Evolutionary conservation across 306 rosid genomes (phyloP), one percentile per base, ranked within the genome.

Genomic region (Comarum palustre): DNA sequence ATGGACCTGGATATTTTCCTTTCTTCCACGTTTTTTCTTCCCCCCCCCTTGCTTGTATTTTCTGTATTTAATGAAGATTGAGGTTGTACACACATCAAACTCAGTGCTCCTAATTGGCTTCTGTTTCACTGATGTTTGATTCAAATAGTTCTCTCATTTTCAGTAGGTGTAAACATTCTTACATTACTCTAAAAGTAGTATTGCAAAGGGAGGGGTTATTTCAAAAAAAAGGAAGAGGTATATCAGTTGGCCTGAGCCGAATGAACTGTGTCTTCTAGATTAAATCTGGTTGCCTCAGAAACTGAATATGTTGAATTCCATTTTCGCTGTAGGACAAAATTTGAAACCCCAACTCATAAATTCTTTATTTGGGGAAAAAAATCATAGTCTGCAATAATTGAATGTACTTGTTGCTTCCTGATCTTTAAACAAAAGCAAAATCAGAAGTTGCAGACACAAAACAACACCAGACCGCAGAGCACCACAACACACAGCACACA

Each of bases 381-480:
- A 32, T n/a, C 64, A 25, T 19, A 22, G 13, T 39, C 77, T 65
- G 59, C 42, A 63, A 60, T 19, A 51, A 25, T 1, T 36, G 41
- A 9, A 19, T 6, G 13, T 67, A 66, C 12, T 50, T 29, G 78
- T 68, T 66, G 19, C 16, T 47, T 38, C 71, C 48, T 38, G 60
- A 20, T 34, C 29, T 69, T 73, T 59, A 66, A 67, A 67, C 41
- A 69, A 36, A 22, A 73, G 29, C 36, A 78, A 78, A 34, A 78
- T 46, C 17, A 58, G n/a, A 36, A 66, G 55, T 32, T 73, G 39
- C 54, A 57, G 45, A 58, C 70, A 58, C 63, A 73, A 14, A 78
- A 36, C 74, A 78, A 61, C 74, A 73, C 57, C 74, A 78, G 55
- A 73, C 67, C 13, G 36, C 62, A 66, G 5, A 57, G 24, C 48